These are phyloP conservation scores for Trichoderma hamatum DNA, from an alignment of 2,329 filamentous ascomycete genomes.

Conservation along the genomic window DNA sequence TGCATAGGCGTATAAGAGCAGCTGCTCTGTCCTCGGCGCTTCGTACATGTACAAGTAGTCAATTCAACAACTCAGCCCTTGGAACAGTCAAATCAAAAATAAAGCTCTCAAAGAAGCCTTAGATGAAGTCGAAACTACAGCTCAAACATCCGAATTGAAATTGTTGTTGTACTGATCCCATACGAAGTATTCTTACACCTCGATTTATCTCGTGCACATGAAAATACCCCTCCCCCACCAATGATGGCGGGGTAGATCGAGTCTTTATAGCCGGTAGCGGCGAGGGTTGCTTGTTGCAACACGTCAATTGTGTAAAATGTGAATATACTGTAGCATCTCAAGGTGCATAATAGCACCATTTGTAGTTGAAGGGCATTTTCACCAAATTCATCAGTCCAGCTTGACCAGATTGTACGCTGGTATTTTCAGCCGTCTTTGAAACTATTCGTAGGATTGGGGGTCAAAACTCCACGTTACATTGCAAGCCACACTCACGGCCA, in stretches of 20 bases:
- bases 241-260: not conserved
- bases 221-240: constrained; percentile 17
- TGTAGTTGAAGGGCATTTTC: not conserved
- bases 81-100: not conserved
- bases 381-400: not conserved
- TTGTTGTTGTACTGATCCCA: not conserved
- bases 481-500: constrained; percentile 8
- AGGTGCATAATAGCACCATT: not conserved
- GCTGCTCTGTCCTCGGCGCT: too few species aligned
- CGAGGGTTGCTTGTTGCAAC: not conserved
- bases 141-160: not conserved
- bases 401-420: not conserved
- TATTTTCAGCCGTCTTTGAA: not conserved
- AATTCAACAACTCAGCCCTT: rapidly evolving
- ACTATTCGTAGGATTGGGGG: constrained; percentile 1
- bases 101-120: not conserved
- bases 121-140: rapidly evolving
- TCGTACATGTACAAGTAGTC: too few species aligned
- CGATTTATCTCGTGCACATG: too few species aligned
- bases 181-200: not conserved
- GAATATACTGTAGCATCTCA: not conserved
- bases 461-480: constrained; percentile 23
- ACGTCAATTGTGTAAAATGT: not conserved
- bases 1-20: not conserved
- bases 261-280: not conserved